Evolutionary conservation across 179 eudicot species (phyloP).

Genomic region (Camellia oleifera): DNA sequence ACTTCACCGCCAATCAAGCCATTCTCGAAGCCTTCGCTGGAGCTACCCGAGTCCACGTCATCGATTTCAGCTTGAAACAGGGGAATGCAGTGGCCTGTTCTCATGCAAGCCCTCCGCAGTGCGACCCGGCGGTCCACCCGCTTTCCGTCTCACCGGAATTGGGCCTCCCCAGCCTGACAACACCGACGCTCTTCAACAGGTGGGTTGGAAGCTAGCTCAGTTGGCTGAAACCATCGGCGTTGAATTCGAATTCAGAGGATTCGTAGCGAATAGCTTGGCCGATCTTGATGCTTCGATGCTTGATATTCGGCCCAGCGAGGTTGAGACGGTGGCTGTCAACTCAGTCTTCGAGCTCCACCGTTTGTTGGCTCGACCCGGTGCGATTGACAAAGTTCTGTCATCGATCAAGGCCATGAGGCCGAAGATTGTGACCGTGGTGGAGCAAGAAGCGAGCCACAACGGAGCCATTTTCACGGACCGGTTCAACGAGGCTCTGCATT

Average conservation of each 20-base stretch:
- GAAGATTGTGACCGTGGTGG: constrained; percentile 71
- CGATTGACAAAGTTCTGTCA: constrained; percentile 60
- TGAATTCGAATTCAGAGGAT: constrained; percentile 74
- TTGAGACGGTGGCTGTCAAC: constrained; percentile 72
- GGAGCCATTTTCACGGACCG: constrained; percentile 59
- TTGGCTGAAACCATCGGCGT: constrained; percentile 70
- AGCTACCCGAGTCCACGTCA: constrained; percentile 55
- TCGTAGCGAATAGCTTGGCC: constrained; percentile 61
- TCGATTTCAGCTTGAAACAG: constrained; percentile 87
- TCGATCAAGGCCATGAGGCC: constrained; percentile 65
- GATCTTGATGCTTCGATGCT: constrained; percentile 58
- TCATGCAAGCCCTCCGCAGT: constrained; percentile 80
- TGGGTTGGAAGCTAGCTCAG: constrained; percentile 82
- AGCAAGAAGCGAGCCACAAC: constrained; percentile 86
- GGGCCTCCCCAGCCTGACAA: constrained; percentile 89
- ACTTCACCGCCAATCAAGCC: constrained; percentile 89
- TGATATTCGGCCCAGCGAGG: constrained; percentile 46
- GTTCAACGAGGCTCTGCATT: constrained; percentile 76
- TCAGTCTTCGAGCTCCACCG: constrained; percentile 81
- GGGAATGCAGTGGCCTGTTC: constrained; percentile 97
- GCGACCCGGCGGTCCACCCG: constrained; percentile 75
- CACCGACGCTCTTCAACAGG: constrained; percentile 70
- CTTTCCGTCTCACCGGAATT: constrained; percentile 72
- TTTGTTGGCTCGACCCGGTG: constrained; percentile 53
- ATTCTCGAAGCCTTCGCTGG: constrained; percentile 80